These are phyloP conservation scores for Scorias spongiosa DNA, from an alignment of 2,329 filamentous ascomycete genomes.

Conservation along the genomic window DNA sequence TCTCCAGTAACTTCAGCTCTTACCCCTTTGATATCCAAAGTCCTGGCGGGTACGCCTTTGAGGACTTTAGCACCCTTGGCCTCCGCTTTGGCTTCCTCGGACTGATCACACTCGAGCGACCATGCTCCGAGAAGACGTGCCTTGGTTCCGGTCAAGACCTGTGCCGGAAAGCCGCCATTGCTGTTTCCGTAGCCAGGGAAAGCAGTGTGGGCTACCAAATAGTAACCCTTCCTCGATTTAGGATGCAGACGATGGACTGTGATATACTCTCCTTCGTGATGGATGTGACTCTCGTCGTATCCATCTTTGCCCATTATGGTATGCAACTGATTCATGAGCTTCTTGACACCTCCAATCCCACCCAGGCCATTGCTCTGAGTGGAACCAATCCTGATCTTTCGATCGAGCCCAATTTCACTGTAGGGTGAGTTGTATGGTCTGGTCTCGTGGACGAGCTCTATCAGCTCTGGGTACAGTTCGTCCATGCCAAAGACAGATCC, in stretches of 20 bases:
- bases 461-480: slow-evolving; percentile 80
- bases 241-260: slow-evolving; percentile 93
- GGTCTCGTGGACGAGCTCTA: slow-evolving; percentile 87
- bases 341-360: slow-evolving; percentile 83
- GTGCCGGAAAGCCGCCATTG: slow-evolving; percentile 64
- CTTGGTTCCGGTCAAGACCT: slow-evolving; percentile 68
- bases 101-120: slow-evolving; percentile 79
- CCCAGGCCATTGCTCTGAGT: slow-evolving; percentile 30
- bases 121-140: slow-evolving; percentile 79
- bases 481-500: slow-evolving; percentile 98
- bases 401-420: slow-evolving; percentile 35
- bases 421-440: slow-evolving; percentile 67
- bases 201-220: slow-evolving; percentile 89
- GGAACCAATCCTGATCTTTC: slow-evolving; percentile 45
- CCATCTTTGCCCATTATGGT: slow-evolving; percentile 88
- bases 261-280: slow-evolving; percentile 91
- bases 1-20: slow-evolving; percentile 55
- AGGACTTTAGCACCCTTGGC: slow-evolving; percentile 57
- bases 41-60: slow-evolving; percentile 68
- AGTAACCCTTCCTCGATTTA: slow-evolving; percentile 81
- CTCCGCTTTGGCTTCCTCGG: slow-evolving; percentile 49
- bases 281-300: slow-evolving; percentile 89
- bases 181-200: slow-evolving; percentile 82
- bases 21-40: slow-evolving; percentile 59
- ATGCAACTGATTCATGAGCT: slow-evolving; percentile 86